Conservation (phyloP, 2,329 filamentous ascomycete genomes). For the Microsporum canis region DNA sequence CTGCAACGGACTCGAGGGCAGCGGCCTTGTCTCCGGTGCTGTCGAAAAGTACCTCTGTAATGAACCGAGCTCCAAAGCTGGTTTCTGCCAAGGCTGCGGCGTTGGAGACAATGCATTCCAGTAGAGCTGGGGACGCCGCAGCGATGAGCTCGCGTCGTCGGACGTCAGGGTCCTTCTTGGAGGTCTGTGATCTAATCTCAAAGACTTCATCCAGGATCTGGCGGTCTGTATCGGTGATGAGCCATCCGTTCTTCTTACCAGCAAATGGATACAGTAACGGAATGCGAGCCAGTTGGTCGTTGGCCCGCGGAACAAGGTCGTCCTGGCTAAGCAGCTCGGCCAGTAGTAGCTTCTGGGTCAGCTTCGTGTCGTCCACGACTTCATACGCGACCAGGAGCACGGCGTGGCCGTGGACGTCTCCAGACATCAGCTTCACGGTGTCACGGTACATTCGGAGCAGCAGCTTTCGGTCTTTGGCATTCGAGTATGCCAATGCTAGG, state of each 20-base stretch:
- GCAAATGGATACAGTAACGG: slow-evolving; percentile 74
- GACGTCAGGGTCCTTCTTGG: slow-evolving; percentile 76
- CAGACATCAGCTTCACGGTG: slow-evolving; percentile 72
- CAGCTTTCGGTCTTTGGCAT: slow-evolving; percentile 83
- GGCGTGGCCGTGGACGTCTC: slow-evolving; percentile 64
- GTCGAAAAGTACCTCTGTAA: slow-evolving; percentile 69
- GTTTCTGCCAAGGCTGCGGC: slow-evolving; percentile 59
- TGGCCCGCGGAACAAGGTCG: slow-evolving; percentile 34
- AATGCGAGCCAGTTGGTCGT: slow-evolving; percentile 42
- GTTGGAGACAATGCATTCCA: slow-evolving; percentile 59
- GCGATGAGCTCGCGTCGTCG: slow-evolving; percentile 66
- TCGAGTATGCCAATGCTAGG: slow-evolving; percentile 69
- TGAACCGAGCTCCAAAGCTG: slow-evolving; percentile 75
- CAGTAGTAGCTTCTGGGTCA: slow-evolving; percentile 76
- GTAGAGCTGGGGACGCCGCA: slow-evolving; percentile 60
- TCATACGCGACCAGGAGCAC: slow-evolving; percentile 80
- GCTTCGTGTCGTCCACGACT: slow-evolving; percentile 85
- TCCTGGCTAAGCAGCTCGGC: slow-evolving; percentile 68
- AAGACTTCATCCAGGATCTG: slow-evolving; percentile 66
- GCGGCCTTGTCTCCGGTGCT: slow-evolving; percentile 63
- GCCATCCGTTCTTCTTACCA: slow-evolving; percentile 47
- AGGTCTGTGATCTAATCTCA: slow-evolving; percentile 67
- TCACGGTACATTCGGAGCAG: slow-evolving; percentile 85
- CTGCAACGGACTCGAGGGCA: slow-evolving; percentile 57
- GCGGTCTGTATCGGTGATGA: slow-evolving; percentile 53